phyloP scores from a whole-genome alignment of 1,284 basidiomycete species.

The Austroboletus niveus region DNA sequence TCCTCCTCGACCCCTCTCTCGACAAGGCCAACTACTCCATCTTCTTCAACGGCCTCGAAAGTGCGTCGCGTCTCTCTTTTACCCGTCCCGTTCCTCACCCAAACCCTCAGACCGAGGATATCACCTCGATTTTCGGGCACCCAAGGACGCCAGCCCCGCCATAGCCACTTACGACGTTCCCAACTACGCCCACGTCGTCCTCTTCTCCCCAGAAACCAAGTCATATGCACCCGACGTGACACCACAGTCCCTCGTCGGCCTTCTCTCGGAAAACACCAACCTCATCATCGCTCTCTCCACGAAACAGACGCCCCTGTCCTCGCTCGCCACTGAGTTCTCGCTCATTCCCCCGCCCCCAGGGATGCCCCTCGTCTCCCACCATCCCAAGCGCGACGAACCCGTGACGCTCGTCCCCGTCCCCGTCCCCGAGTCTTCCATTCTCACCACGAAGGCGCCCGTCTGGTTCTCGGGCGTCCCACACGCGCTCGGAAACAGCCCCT shows the following conservation, averaged over 20 bases:
- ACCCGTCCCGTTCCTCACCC: not conserved
- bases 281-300: conserved; percentile 81
- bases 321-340: conserved; percentile 76
- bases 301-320: conserved; percentile 66
- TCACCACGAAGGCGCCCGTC: conserved; percentile 52
- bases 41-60: conserved; percentile 78
- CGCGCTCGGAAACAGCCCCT: conserved; percentile 75
- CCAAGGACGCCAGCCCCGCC: conserved; percentile 66
- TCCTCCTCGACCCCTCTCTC: conserved; percentile 73
- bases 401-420: conserved; percentile 60
- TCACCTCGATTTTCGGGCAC: conserved; percentile 78
- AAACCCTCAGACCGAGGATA: conserved; percentile 25
- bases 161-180: conserved; percentile 72
- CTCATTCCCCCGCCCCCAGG: conserved; percentile 72
- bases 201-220: conserved; percentile 82
- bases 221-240: conserved; percentile 73
- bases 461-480: conserved; percentile 82
- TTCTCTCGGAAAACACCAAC: conserved; percentile 77
- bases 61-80: conserved; percentile 39
- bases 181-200: conserved; percentile 78
- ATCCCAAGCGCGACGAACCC: conserved; percentile 62
- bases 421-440: conserved; percentile 40
- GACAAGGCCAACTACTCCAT: conserved; percentile 69
- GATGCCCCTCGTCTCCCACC: conserved; percentile 73
- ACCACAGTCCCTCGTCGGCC: conserved; percentile 78